These are phyloP conservation scores for Batkoa obscura DNA, from an alignment of 371 early-diverging fungal genomes.

Conservation along the genomic window DNA sequence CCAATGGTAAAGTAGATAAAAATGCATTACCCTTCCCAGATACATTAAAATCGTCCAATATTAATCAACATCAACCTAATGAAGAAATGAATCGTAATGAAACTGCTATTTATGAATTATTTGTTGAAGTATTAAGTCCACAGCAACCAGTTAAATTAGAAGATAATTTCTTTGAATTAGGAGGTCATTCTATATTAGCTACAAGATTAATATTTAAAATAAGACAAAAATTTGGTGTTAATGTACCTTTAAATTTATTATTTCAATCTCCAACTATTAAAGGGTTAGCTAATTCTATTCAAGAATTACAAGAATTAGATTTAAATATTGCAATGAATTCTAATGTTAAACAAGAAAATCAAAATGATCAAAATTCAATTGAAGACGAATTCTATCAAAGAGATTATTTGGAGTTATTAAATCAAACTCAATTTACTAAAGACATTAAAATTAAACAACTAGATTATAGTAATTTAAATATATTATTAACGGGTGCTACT, in stretches of 20 bases:
- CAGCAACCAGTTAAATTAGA: slow-evolving; percentile 37
- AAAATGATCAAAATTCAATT: background rate
- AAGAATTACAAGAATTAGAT: slow-evolving; percentile 30
- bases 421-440: slow-evolving; percentile 17
- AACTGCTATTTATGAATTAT: slow-evolving; percentile 52
- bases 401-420: slow-evolving; percentile 39
- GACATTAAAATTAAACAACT: slow-evolving; percentile 11
- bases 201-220: slow-evolving; percentile 88
- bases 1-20: slow-evolving; percentile 94
- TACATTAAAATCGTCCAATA: slow-evolving; percentile 39
- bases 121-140: slow-evolving; percentile 52
- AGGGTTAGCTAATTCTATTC: slow-evolving; percentile 60
- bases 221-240: slow-evolving; percentile 60
- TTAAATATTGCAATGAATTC: slow-evolving; percentile 22
- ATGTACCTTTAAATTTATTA: slow-evolving; percentile 75
- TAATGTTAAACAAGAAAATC: background rate
- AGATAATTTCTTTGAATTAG: slow-evolving; percentile 89
- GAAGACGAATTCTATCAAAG: slow-evolving; percentile 38
- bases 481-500: slow-evolving; percentile 88
- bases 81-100: slow-evolving; percentile 41
- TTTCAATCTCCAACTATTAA: slow-evolving; percentile 75
- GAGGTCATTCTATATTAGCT: slow-evolving; percentile 92
- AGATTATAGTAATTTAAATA: slow-evolving; percentile 17
- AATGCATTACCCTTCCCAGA: slow-evolving; percentile 90
- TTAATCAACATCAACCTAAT: slow-evolving; percentile 12